Evolutionary conservation across 352 stramenopile genomes (phyloP).

Genomic region (Thraustochytrium sp.): DNA sequence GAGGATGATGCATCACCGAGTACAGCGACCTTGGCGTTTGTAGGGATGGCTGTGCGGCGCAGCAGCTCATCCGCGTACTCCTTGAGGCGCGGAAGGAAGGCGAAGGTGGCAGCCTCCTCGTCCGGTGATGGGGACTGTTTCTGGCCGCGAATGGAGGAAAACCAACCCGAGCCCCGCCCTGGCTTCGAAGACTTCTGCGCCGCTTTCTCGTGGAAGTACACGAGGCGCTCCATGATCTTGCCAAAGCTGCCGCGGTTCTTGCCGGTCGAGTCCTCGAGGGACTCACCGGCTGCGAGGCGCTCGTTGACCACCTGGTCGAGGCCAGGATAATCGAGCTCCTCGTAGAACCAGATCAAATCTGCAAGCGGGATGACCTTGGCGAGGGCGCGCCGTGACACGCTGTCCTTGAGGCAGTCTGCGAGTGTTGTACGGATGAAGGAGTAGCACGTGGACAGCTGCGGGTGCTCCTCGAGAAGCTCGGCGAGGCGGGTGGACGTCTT

Average conservation of each 20-base stretch:
- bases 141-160: no score
- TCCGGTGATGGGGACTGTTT: no score
- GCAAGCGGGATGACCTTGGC: not conserved
- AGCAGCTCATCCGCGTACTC: not conserved
- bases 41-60: not conserved
- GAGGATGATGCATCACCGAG: slow-evolving; percentile 14
- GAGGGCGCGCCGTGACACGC: not conserved
- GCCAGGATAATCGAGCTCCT: not conserved
- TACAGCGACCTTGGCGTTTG: not conserved
- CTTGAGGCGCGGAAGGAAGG: not conserved
- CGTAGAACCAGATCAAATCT: slow-evolving; percentile 44
- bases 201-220: not conserved
- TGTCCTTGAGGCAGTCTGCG: not conserved
- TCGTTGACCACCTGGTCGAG: not conserved
- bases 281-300: slow-evolving; percentile 1
- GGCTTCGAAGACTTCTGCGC: no score
- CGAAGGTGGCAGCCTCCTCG: not conserved
- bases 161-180: no score
- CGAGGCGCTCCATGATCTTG: slow-evolving; percentile 44
- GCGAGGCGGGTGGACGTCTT: not conserved
- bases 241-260: slow-evolving; percentile 15
- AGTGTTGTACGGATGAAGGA: slow-evolving; percentile 7
- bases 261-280: not conserved
- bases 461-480: not conserved
- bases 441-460: slow-evolving; percentile 14